Conservation (phyloP, 1,139 yeast species). For the Schizosaccharomyces versatilis region DNA sequence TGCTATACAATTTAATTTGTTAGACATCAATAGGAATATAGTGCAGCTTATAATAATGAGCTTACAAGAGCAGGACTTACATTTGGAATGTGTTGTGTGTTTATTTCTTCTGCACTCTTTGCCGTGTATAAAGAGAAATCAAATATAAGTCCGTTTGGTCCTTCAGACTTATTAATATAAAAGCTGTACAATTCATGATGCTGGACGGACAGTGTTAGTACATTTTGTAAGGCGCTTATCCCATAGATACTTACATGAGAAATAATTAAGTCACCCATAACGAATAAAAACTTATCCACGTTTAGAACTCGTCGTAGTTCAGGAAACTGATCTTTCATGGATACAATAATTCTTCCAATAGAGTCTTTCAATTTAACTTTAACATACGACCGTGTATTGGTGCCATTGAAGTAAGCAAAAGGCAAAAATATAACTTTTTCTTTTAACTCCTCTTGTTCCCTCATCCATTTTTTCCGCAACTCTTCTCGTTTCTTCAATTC, state of each 20-base stretch:
- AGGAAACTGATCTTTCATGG: background rate
- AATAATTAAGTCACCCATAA: background rate
- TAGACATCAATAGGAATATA: background rate
- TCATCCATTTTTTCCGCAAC: background rate
- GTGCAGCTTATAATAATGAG: background rate
- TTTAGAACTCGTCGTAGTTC: background rate
- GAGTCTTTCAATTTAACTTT: background rate
- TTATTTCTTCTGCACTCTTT: background rate
- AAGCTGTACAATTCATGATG: slow-evolving; percentile 1
- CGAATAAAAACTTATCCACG: background rate
- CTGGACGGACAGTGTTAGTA: background rate
- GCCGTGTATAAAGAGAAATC: background rate
- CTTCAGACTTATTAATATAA: background rate
- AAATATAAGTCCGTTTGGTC: background rate
- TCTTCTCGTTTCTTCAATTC: background rate
- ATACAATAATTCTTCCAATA: background rate
- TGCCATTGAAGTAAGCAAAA: background rate
- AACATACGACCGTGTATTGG: background rate
- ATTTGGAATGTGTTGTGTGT: background rate
- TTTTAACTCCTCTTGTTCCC: background rate
- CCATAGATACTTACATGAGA: background rate
- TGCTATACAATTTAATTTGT: background rate
- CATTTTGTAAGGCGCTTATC: background rate
- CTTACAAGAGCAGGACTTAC: background rate
- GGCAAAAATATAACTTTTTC: background rate